Conservation (phyloP, 1,284 basidiomycete genomes). For the Mycena citricolor region DNA sequence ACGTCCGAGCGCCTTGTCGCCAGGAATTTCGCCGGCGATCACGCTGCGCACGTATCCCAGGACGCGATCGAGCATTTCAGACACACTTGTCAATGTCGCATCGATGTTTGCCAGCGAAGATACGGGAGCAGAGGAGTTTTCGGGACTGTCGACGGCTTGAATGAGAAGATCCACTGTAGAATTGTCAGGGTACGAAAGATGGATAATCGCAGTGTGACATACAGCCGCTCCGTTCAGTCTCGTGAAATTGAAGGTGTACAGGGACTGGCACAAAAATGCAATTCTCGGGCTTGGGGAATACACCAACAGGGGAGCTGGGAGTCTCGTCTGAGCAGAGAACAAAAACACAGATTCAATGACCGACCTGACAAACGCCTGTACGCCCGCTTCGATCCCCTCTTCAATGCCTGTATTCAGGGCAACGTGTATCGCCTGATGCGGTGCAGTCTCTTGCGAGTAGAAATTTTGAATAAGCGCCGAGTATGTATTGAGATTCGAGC, state of each 20-base stretch:
- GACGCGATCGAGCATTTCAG: conserved; percentile 83
- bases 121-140: conserved; percentile 49
- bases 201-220: conserved; percentile 37
- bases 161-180: conserved; percentile 74
- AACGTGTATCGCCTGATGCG: conserved; percentile 90
- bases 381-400: conserved; percentile 71
- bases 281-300: conserved; percentile 88
- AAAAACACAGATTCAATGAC: conserved; percentile 25
- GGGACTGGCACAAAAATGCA: conserved; percentile 89
- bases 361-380: conserved; percentile 87
- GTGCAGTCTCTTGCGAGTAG: conserved; percentile 89
- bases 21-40: conserved; percentile 73
- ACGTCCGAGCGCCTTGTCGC: conserved; percentile 86
- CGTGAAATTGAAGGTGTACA: conserved; percentile 78
- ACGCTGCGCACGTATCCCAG: conserved; percentile 86
- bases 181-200: conserved; percentile 2
- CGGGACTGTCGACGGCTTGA: conserved; percentile 49
- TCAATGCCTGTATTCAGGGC: conserved; percentile 87
- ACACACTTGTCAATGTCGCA: conserved; percentile 67
- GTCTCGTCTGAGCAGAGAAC: conserved; percentile 5
- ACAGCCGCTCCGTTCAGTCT: conserved; percentile 84
- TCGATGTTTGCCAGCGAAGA: conserved; percentile 72
- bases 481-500: conserved; percentile 90
- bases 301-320: conserved; percentile 76
- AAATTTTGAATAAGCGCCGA: conserved; percentile 99